Evolutionary conservation across 2,329 filamentous ascomycete species (phyloP), one percentile per base, ranked within the genome.

Genomic region (Cladosporium sphaerospermum): DNA sequence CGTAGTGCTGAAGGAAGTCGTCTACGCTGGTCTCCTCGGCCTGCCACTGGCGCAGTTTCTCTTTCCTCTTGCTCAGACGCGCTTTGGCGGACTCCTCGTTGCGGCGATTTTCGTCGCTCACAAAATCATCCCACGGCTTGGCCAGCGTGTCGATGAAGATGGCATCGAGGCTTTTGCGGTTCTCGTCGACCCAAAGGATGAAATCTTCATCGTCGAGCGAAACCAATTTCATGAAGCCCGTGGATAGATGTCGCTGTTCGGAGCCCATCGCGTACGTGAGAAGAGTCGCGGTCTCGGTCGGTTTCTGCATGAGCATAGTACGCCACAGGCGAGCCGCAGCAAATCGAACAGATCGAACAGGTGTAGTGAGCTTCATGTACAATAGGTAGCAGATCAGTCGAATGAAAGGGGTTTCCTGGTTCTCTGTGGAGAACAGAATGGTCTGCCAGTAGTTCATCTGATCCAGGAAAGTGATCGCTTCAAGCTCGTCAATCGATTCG

Each of bases 371-470:
- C 67, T 95, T 95, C 7, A 85, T 84, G 67, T 97, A 99, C 3
- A 99, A 81, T 56, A 96, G 83, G 64, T 96, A 97, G 77, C 90
- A 96, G 40, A 97, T 81, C 33, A 96, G 78, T 58, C 86, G 86
- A 63, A 96, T 80, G 64, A 88, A 88, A 9, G 89, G 84, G n/a
- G 88, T 82, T 42, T 96, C 89, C 6, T 81, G 77, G 3, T 88
- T 86, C 13, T 93, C 82, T 3, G 85, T 83, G 2, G 84, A 85
- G 13, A 99, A 75, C 13, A 99, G 83, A 14, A 96, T 88, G 16
- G 89, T 90, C 67, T 97, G 93, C 93, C 93, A 99, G 69, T 96
- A 97, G 0, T 89, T 83, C 62, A 99, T 82, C 65, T 90, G 92
- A 55, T 88, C 80, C 69, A 99, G 81, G 54, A 95, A 89, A 0